Conservation (phyloP, 2,329 filamentous ascomycete species). For the Xylariaceae sp. region DNA sequence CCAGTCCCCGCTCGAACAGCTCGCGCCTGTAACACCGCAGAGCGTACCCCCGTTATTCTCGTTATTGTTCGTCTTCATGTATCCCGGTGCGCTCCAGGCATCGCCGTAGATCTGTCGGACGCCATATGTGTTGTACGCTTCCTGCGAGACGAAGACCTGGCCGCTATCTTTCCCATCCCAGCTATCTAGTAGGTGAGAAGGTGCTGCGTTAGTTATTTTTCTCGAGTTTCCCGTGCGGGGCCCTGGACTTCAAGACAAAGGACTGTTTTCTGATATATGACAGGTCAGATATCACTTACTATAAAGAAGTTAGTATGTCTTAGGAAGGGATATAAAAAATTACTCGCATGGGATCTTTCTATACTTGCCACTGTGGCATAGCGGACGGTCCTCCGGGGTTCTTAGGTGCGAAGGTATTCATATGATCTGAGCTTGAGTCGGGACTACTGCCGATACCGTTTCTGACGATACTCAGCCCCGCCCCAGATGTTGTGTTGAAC, state of each 20-base stretch:
- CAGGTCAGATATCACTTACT: no score
- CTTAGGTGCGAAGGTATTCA: conserved; percentile 39
- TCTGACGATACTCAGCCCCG: conserved; percentile 44
- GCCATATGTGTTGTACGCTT: conserved; percentile 37
- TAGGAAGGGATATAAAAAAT: no score
- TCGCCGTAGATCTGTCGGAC: conserved; percentile 36
- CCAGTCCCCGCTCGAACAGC: conserved; percentile 36
- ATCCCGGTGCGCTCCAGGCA: conserved; percentile 40
- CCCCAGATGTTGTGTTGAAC: conserved; percentile 44
- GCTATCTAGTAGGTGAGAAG: no score
- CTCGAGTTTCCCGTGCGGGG: no score
- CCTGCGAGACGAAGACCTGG: conserved; percentile 46
- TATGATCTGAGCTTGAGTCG: conserved; percentile 38
- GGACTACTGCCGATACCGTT: conserved; percentile 45
- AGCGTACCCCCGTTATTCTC: conserved; percentile 36
- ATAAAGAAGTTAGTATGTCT: no score
- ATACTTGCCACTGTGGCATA: conserved; percentile 36
- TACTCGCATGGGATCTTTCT: no score
- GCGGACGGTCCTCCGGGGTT: conserved; percentile 35
- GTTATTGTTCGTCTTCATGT: conserved; percentile 40
- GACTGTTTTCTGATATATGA: no score
- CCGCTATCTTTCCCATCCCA: conserved; percentile 43
- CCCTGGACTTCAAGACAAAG: no score
- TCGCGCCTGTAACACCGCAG: conserved; percentile 34
- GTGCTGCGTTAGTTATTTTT: no score